These are phyloP conservation scores for Hanseniaspora sp. DNA, from an alignment of 1,139 yeast species.

Conservation along the genomic window DNA sequence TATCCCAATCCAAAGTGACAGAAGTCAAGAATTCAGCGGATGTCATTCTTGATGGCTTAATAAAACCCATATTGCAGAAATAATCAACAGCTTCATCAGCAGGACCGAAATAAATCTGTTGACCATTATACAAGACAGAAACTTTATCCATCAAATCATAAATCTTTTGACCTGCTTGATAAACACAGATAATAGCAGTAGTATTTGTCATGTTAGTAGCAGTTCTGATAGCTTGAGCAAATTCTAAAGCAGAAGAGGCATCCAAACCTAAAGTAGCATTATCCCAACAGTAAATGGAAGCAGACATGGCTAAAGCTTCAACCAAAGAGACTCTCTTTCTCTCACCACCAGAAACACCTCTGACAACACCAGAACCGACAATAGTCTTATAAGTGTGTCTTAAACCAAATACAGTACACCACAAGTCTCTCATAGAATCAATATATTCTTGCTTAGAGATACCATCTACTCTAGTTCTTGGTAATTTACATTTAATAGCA, in stretches of 20 bases:
- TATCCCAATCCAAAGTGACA: conserved; percentile 37
- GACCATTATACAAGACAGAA: conserved; percentile 48
- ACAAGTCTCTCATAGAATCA: conserved; percentile 38
- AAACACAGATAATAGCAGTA: conserved; percentile 50
- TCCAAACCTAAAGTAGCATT: conserved; percentile 69
- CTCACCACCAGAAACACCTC: conserved; percentile 60
- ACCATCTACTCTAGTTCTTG: conserved; percentile 41
- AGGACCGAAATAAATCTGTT: conserved; percentile 51
- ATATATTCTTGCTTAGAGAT: conserved; percentile 41
- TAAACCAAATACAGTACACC: conserved; percentile 49
- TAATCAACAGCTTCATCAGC: conserved; percentile 42
- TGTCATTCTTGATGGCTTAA: conserved; percentile 51
- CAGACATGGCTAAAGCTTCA: conserved; percentile 51
- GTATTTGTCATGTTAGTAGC: conserved; percentile 46
- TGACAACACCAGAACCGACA: conserved; percentile 50
- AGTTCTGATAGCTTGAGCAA: conserved; percentile 49
- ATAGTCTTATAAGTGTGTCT: conserved; percentile 45
- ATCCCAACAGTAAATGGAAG: conserved; percentile 57
- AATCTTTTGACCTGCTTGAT: conserved; percentile 60
- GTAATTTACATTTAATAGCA: conserved; percentile 52
- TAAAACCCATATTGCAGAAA: conserved; percentile 51
- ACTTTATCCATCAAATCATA: conserved; percentile 55
- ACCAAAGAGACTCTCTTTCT: conserved; percentile 53
- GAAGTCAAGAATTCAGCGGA: conserved; percentile 59
- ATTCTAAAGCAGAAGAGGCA: conserved; percentile 63